These are phyloP conservation scores for Stagonosporopsis tanaceti DNA, from an alignment of 2,329 filamentous ascomycete species.

Conservation along the genomic window DNA sequence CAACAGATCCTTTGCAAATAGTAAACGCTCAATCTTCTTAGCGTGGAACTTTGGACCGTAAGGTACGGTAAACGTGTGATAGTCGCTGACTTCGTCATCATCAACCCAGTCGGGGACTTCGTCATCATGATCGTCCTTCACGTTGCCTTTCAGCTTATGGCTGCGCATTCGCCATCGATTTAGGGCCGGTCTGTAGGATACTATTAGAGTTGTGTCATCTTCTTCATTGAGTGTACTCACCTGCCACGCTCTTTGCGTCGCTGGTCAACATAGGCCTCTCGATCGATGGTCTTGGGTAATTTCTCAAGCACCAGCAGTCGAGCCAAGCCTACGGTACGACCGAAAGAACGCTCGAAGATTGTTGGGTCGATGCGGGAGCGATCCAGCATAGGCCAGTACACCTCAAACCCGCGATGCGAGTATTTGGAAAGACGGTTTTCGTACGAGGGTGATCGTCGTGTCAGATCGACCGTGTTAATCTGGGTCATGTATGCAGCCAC, in stretches of 20 bases:
- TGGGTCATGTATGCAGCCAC: conserved; percentile 83
- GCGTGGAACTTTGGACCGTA: conserved; percentile 66
- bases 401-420: conserved; percentile 82
- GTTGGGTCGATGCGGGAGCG: conserved; percentile 82
- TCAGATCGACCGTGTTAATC: conserved; percentile 80
- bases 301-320: conserved; percentile 81
- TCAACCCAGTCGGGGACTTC: conserved; percentile 86
- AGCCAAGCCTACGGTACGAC: conserved; percentile 77
- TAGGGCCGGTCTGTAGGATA: conserved; percentile 60
- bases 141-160: conserved; percentile 65
- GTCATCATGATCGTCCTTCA: conserved; percentile 79
- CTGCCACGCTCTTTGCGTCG: conserved; percentile 73
- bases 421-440: conserved; percentile 86
- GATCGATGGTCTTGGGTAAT: conserved; percentile 71
- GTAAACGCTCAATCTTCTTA: conserved; percentile 79
- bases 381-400: conserved; percentile 79
- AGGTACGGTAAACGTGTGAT: conserved; percentile 72
- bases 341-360: conserved; percentile 84
- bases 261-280: conserved; percentile 75
- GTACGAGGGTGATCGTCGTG: conserved; percentile 82
- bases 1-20: conserved; percentile 81
- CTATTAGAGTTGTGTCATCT: background rate
- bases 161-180: conserved; percentile 52
- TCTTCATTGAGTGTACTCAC: background rate
- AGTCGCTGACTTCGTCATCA: conserved; percentile 78